Evolutionary conservation across 2,329 filamentous ascomycete genomes (phyloP), one percentile per base, ranked within the genome.

Genomic region (Cladosporium austrohemisphaericum): DNA sequence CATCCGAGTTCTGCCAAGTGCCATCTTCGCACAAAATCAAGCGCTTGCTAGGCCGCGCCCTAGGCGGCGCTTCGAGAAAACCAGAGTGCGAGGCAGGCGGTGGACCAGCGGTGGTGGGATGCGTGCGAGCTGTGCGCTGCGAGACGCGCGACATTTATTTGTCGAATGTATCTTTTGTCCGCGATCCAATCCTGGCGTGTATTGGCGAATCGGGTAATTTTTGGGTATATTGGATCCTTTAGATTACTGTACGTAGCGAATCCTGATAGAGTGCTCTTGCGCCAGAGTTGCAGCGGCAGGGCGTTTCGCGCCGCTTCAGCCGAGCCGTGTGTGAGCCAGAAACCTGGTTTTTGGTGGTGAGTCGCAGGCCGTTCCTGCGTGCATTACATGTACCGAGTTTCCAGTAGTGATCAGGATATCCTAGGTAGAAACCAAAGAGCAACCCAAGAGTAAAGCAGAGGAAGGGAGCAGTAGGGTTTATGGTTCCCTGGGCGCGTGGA

Each of bases 1-100:
- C 70, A 52, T 76, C 73, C 7, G 72, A 71, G 55, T 76, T 74
- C 38, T 74, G 60, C 74, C 73, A 76, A 32, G 25, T 52, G 40
- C 56, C 57, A 49, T 59, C 57, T 49, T 59, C 57, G 36, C 57
- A 59, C 2, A 57, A 32, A 19, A 59, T 56, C 23, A 59, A n/a
- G 1, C 57, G 48, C 38, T 59, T 59, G 33, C 50, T 46, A 10
- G 52, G 52, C 26, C 25, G 18, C 19, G 53, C 33, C 16, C 38
- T 22, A 25, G 51, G 43, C 16, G 44, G 44, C 16, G 44, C 44
- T 29, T 47, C 44, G 16, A 47, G 44, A 14, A 47, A 47, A 3
- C 44, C 44, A 18, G 44, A 47, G 25, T 37, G 33, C 11, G 44
- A 41, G 25, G 25, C 23, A n/a, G 20, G 38, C 19, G 33, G 44